Evolutionary conservation across 306 rosid species (phyloP), one percentile per base, ranked within the genome.

Genomic region (Quillaja saponaria): DNA sequence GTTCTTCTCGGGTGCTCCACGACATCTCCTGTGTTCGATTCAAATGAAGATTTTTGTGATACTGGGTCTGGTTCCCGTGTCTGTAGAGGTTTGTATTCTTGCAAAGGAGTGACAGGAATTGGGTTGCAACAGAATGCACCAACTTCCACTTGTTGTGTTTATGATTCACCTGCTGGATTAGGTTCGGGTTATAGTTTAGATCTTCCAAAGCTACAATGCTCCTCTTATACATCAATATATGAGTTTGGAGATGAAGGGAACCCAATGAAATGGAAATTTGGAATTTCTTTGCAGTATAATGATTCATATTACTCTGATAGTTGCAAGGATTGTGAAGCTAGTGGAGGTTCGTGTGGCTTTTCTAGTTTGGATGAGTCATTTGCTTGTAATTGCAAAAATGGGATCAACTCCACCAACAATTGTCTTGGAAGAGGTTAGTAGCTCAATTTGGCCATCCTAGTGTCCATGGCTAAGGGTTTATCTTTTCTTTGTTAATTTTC

Each of bases 161-260:
- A 82, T 58, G 84, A 82, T 10, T 82, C 82, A 12, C 69, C 40
- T 8, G 19, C 55, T 0, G 71, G 58, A 21, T 21, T 78, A 1
- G 79, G 74, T 0, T 68, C 80, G 1, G 81, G 79, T 13, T 82
- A 71, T 57, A 66, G 69, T 1, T 66, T 82, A 49, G 82, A 78
- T 64, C 84, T 78, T 53, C 87, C 84, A 10, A 82, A 78, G 75
- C 72, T 82, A 12, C 84, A 78, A 6, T 82, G 87, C 62, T 72
- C 87, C 1, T 82, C 84, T 0, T 82, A 78, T 47, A 44, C 80
- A 10, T 71, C 84, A 7, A 34, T 82, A 6, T 82, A 78, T 8
- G 83, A 76, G 42, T 81, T 81, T 46, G 87, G 79, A 40, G 87
- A 78, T 49, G 82, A 75, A 54, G 84, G 87, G 15, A 77, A 82